Percentiles rank a stretch among this genome's conserved stretches.
These are phyloP conservation scores for Symbiodinium natans DNA, from an alignment of 73 alveolate genomes.

Conservation along the genomic window DNA sequence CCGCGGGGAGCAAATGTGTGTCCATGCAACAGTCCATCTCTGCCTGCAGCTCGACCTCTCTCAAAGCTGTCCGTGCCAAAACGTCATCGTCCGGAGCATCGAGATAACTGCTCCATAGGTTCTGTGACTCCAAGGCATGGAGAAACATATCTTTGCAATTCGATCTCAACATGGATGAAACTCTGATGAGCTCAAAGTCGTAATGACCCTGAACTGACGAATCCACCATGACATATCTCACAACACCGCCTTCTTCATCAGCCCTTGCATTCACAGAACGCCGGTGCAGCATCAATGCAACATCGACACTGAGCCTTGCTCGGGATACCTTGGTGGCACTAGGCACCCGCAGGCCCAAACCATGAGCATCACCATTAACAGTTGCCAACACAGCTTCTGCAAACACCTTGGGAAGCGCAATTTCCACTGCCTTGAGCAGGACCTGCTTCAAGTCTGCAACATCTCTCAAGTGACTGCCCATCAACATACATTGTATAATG, in stretches of 20 bases:
- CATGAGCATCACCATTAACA: neutral
- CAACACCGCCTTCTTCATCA: neutral
- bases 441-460: neutral
- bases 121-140: too few species aligned
- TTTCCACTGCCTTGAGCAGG: neutral
- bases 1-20: neutral
- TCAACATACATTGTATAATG: neutral
- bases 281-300: neutral
- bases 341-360: neutral
- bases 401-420: neutral
- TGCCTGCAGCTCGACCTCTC: neutral
- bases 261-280: neutral
- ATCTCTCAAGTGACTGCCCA: conserved; percentile 4
- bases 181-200: neutral
- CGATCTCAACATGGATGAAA: neutral
- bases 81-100: neutral
- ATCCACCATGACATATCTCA: neutral
- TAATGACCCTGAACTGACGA: conserved; percentile 14
- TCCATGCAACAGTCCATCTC: neutral
- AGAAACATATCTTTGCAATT: too few species aligned
- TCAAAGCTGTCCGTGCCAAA: too few species aligned
- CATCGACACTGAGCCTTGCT: neutral
- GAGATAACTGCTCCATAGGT: neutral
- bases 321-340: neutral
- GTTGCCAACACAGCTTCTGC: neutral